These are phyloP conservation scores for Leccinum subatratum DNA, from an alignment of 1,284 basidiomycete genomes.

Conservation along the genomic window DNA sequence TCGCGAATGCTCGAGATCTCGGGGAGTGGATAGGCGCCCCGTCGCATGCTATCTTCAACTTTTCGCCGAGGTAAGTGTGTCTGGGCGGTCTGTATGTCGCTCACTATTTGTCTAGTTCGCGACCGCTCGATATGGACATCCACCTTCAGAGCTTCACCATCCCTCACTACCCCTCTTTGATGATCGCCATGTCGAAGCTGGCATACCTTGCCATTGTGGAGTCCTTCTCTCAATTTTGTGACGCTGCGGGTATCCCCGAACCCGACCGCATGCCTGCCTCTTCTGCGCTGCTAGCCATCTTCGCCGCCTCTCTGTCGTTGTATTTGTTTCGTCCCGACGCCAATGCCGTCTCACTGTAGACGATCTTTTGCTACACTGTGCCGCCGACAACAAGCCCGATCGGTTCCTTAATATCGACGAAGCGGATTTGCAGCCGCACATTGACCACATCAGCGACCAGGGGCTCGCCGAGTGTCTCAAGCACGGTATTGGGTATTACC, in stretches of 20 bases:
- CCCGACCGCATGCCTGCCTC: no score
- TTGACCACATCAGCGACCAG: constrained; percentile 71
- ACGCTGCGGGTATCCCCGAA: no score
- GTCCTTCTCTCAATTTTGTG: no score
- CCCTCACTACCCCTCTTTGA: constrained; percentile 95
- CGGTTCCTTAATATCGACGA: constrained; percentile 89
- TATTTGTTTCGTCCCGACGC: no score
- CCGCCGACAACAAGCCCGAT: constrained; percentile 81
- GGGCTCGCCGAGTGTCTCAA: constrained; percentile 73
- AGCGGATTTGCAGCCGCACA: constrained; percentile 81
- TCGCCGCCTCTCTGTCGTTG: no score
- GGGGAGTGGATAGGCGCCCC: constrained; percentile 47
- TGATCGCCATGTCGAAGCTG: constrained; percentile 99
- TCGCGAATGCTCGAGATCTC: constrained; percentile 82
- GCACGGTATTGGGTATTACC: constrained; percentile 93
- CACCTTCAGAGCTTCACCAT: constrained; percentile 94
- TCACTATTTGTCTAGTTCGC: constrained; percentile 51
- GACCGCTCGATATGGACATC: constrained; percentile 84
- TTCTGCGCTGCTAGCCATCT: no score
- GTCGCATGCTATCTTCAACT: constrained; percentile 89
- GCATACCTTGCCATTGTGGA: constrained; percentile 92
- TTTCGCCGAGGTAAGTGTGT: constrained; percentile 71
- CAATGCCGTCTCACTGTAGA: no score
- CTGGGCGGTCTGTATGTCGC: no score
- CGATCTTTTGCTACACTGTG: constrained; percentile 85